Evolutionary conservation across 2,329 filamentous ascomycete species (phyloP).

Genomic region (Arthrobotrys sphaeroides): DNA sequence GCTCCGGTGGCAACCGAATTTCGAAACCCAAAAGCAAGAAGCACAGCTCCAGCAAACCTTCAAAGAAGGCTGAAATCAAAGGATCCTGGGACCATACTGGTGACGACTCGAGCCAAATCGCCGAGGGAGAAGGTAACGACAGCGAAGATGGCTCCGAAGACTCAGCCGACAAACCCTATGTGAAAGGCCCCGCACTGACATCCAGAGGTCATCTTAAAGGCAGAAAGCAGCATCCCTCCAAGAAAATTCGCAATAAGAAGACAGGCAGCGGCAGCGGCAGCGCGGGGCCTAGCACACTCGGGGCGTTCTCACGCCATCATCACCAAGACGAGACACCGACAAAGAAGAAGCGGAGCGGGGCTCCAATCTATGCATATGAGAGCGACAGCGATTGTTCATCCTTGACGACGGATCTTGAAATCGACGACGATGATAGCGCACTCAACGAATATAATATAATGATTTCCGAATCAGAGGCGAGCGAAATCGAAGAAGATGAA

Average conservation of each 20-base stretch:
- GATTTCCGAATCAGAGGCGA: constrained; percentile 46
- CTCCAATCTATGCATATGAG: constrained; percentile 43
- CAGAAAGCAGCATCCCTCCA: constrained; percentile 40
- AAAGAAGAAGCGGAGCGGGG: constrained; percentile 50
- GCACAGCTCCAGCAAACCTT: constrained; percentile 16
- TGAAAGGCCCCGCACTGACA: constrained; percentile 54
- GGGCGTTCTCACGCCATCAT: constrained; percentile 36
- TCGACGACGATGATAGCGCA: constrained; percentile 48
- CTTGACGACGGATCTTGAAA: constrained; percentile 48
- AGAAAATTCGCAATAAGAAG: constrained; percentile 53
- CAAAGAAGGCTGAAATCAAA: constrained; percentile 39
- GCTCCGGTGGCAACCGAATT: constrained; percentile 32
- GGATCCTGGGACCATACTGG: constrained; percentile 49
- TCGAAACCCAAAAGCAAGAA: constrained; percentile 44
- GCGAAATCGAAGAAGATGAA: constrained; percentile 37
- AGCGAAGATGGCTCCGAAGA: constrained; percentile 54
- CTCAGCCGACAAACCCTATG: constrained; percentile 50
- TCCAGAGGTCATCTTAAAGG: constrained; percentile 55
- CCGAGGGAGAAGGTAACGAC: constrained; percentile 54
- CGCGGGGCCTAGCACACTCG: constrained; percentile 41
- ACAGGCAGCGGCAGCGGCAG: constrained; percentile 35
- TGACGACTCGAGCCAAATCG: constrained; percentile 52
- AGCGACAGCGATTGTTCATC: constrained; percentile 50
- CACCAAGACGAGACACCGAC: constrained; percentile 46
- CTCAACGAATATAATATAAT: constrained; percentile 42